Base-by-base conservation (phyloP, 2,329 filamentous ascomycete genomes). In the Trichoderma sp. region DNA sequence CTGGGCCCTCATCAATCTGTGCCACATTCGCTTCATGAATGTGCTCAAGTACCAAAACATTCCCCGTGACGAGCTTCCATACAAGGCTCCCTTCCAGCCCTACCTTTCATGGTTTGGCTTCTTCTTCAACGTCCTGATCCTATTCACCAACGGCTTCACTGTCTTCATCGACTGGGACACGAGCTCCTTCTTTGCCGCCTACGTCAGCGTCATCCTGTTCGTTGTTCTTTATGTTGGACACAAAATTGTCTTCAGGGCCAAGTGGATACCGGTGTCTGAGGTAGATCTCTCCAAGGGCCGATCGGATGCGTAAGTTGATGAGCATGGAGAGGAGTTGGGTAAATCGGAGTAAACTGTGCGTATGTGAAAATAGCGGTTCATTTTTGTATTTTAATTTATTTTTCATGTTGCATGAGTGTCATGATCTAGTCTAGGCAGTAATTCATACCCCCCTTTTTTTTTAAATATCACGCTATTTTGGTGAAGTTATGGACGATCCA, bases 111-210 rank as follows among this genome's bases (percentile, higher is more conserved):
- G 82, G 78, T 90, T 89, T 72, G 89, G 89, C 2, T 80, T 91
- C 4, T 86, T 88, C 75, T 89, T 90, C 79, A 89, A 85, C 76
- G 69, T 85, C 3, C 76, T 91, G 59, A 88, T 92, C 69, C 83
- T 88, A 61, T 69, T 92, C 25, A 91, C 90, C 0, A 89, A 89
- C 74, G 90, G 90, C 4, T 92, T 92, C 78, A 87, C 87, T 10
- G 84, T 85, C 6, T 92, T 91, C 74, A 88, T 92, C 48, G 71
- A 83, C 8, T 92, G 89, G 86, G 81, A 79, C 72, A 84, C 84
- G 6, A 81, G 81, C 64, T 79, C 83, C 53, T 92, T 92, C 72
- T 90, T 91, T 70, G 83, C 86, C 3, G 82, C 84, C 13, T 92
- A 91, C 72, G 76, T 90, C 71, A 89, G 87, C 70, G 73, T 91